phyloP scores from a whole-genome alignment of 352 stramenopile genomes.

The Pythium aristosporum region DNA sequence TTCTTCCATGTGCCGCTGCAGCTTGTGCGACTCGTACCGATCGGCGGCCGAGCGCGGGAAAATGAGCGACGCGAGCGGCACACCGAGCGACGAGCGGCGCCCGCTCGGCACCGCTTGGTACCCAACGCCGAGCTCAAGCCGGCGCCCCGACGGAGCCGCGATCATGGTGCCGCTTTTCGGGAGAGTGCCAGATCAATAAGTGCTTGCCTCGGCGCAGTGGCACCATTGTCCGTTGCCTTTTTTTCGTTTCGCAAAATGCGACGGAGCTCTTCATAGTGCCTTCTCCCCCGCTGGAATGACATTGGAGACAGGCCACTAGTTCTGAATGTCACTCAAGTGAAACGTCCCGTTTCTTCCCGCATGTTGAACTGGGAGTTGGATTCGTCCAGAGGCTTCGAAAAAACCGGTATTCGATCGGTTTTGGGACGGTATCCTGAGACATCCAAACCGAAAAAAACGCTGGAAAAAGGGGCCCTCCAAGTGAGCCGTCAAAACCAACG shows the following conservation, averaged over 20 bases:
- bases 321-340: neutral
- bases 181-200: no score
- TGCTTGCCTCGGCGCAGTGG: no score
- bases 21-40: slow-evolving; percentile 64
- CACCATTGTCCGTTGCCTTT: no score
- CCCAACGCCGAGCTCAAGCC: slow-evolving; percentile 10
- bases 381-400: slow-evolving; percentile 11
- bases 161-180: slow-evolving; percentile 7
- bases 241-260: neutral
- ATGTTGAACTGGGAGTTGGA: slow-evolving; percentile 20
- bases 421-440: slow-evolving; percentile 25
- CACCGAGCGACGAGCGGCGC: slow-evolving; percentile 57
- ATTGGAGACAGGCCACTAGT: neutral
- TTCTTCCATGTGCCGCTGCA: slow-evolving; percentile 67
- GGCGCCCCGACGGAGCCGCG: slow-evolving; percentile 3
- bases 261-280: neutral
- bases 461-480: slow-evolving; percentile 16
- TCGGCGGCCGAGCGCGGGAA: slow-evolving; percentile 68
- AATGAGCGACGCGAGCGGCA: slow-evolving; percentile 68
- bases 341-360: neutral
- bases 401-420: slow-evolving; percentile 26
- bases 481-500: neutral
- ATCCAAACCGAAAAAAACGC: slow-evolving; percentile 20
- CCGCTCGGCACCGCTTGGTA: slow-evolving; percentile 15
- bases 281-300: neutral